Conservation (phyloP, 805 yeast species). For the Cyberlindnera maclurae region DNA sequence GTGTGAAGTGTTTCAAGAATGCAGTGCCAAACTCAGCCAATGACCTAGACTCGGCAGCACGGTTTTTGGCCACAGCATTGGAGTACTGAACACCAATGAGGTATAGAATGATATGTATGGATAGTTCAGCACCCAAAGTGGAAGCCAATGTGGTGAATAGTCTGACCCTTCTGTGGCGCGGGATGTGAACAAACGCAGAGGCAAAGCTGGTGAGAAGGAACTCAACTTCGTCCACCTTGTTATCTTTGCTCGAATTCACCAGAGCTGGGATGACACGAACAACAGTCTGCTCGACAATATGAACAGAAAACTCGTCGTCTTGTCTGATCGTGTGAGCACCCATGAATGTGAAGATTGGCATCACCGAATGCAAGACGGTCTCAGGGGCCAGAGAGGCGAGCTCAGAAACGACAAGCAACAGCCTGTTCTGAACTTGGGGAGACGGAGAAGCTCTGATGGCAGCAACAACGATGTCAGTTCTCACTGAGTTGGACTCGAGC, state of each 20-base stretch:
- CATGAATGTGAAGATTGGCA: slow-evolving; percentile 99
- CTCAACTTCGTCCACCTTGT: slow-evolving; percentile 61
- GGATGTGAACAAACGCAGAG: slow-evolving; percentile 93
- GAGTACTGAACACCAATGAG: slow-evolving; percentile 78
- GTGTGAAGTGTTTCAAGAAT: slow-evolving; percentile 60
- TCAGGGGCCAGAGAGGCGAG: slow-evolving; percentile 88
- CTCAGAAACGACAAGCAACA: slow-evolving; percentile 78
- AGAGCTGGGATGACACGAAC: slow-evolving; percentile 87
- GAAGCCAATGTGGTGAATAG: slow-evolving; percentile 70
- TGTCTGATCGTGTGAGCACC: slow-evolving; percentile 96
- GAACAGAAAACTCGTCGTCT: slow-evolving; percentile 91
- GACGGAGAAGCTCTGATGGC: slow-evolving; percentile 84
- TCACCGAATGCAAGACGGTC: slow-evolving; percentile 85
- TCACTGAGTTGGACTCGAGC: slow-evolving; percentile 56
- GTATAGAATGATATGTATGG: slow-evolving; percentile 68
- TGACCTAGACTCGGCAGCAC: slow-evolving; percentile 57
- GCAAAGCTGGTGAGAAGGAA: slow-evolving; percentile 81
- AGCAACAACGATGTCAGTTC: slow-evolving; percentile 88
- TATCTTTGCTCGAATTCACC: slow-evolving; percentile 38
- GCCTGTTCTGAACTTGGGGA: slow-evolving; percentile 91
- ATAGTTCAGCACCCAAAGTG: slow-evolving; percentile 60
- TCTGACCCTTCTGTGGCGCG: slow-evolving; percentile 90
- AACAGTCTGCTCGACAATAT: slow-evolving; percentile 89
- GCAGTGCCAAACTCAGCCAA: slow-evolving; percentile 66
- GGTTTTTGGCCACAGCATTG: slow-evolving; percentile 44